Evolutionary conservation across 2,329 filamentous ascomycete genomes (phyloP), one percentile per base, ranked within the genome.

Genomic region (Ophiostoma montium): DNA sequence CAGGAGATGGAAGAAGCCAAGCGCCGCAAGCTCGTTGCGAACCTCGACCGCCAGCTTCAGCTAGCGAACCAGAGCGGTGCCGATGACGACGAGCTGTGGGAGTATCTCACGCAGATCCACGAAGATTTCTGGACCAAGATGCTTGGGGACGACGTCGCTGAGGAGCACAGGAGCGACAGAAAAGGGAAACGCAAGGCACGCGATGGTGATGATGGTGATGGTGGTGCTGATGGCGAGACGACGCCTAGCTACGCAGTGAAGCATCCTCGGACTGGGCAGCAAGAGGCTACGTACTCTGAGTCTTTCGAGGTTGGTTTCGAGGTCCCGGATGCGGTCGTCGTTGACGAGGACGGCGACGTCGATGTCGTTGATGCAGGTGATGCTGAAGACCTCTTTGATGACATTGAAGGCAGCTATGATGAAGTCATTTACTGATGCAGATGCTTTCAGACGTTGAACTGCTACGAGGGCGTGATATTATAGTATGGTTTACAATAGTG

Each of bases 81-180:
- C 70, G 70, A 82, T 31, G 77, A 81, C 1, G 71, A 74, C 2
- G 70, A 76, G 0, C 65, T 95, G 30, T 66, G 69, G 18, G 68
- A 66, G 41, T 88, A 85, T 72, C 63, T 92, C 41, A 68, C 65
- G 49, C 74, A 73, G 52, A 62, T 92, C 12, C 86, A 90, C 60
- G 74, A 74, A 45, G 85, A 94, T 48, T 95, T 95, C 58, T 71
- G 84, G 8, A 57, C 70, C 5, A 69, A 76, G 8, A 89, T 94
- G 85, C 72, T 76, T 6, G 23, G 23, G 5, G 35, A 38, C 9
- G 35, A 38, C 12, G 35, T 1, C n/a, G 21, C 21, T 7, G 2
- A 30, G 7, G 23, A 42, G 23, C 8, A 15, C 23, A n/a, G 2
- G 27, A 13, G 13, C 16, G 35, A 35, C 15, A 16, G 10, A n/a